phyloP scores from a whole-genome alignment of 352 stramenopile genomes.

The Phytophthora pini region DNA sequence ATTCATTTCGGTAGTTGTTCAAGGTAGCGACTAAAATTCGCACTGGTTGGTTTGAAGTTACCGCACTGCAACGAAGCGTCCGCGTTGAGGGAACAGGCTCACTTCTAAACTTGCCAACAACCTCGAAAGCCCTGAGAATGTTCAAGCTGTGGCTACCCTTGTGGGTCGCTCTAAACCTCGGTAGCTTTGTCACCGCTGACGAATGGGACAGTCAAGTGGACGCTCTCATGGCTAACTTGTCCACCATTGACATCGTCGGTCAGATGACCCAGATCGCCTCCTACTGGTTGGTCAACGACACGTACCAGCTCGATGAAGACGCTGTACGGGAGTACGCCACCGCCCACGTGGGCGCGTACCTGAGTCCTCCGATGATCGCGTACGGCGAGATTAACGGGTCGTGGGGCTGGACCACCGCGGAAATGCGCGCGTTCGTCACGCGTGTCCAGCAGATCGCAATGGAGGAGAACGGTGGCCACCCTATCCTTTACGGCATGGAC shows the following conservation, averaged over 20 bases:
- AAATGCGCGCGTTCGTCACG: constrained; percentile 38
- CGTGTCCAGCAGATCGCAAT: constrained; percentile 74
- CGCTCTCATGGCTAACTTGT: neutral
- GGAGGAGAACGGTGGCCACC: constrained; percentile 39
- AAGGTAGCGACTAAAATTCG: neutral
- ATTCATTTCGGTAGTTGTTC: too few species aligned
- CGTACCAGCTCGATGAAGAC: constrained; percentile 52
- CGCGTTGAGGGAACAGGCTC: neutral
- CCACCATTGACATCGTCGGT: neutral
- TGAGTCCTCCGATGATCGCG: constrained; percentile 63
- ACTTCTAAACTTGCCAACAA: neutral
- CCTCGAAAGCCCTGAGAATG: neutral
- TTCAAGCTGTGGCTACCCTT: neutral
- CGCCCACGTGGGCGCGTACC: constrained; percentile 68
- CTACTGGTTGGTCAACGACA: constrained; percentile 35
- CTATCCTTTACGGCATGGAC: constrained; percentile 83
- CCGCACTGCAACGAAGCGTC: neutral
- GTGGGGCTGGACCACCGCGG: constrained; percentile 50
- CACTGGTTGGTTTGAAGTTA: neutral
- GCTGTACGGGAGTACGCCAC: constrained; percentile 54
- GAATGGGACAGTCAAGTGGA: constrained; percentile 9
- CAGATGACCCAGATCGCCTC: constrained; percentile 72
- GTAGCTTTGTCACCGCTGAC: neutral
- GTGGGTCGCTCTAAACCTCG: neutral
- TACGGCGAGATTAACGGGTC: constrained; percentile 16